phyloP scores from a whole-genome alignment of 257 asterid species.

The Lycium barbarum region DNA sequence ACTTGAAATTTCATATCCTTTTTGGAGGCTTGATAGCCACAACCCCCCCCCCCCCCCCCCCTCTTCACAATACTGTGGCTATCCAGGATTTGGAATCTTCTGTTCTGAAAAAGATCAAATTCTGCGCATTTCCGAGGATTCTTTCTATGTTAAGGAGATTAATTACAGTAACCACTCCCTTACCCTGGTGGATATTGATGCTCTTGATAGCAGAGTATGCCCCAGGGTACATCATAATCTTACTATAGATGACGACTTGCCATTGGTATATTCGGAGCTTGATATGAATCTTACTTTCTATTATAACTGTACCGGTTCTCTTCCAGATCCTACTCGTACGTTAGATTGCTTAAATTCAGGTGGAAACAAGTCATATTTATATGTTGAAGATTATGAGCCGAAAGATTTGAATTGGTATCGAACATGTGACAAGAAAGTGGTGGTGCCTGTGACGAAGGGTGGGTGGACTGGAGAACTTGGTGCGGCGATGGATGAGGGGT shows the following conservation, averaged over 20 bases:
- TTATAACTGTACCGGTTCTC: background rate
- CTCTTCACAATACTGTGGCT: constrained; percentile 2
- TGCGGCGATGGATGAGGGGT: background rate
- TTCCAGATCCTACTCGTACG: background rate
- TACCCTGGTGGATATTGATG: background rate
- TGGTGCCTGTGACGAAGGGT: background rate
- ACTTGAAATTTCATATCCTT: background rate
- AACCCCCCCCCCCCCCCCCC: too few relatives aligned
- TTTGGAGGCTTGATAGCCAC: background rate
- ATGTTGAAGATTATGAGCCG: background rate
- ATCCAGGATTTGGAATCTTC: background rate
- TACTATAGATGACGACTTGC: background rate
- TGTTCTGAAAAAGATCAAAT: background rate
- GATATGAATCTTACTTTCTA: background rate
- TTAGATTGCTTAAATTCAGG: background rate
- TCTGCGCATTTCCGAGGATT: background rate
- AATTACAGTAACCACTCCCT: background rate
- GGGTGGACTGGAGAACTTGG: background rate
- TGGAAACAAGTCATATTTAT: background rate
- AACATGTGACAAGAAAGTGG: constrained; percentile 10
- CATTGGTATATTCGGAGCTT: background rate
- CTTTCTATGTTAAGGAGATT: background rate
- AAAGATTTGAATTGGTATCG: background rate
- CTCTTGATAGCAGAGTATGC: background rate
- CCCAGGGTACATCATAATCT: background rate